Conservation (phyloP, 805 yeast genomes). For the Yamadazyma paraphyllophila region DNA sequence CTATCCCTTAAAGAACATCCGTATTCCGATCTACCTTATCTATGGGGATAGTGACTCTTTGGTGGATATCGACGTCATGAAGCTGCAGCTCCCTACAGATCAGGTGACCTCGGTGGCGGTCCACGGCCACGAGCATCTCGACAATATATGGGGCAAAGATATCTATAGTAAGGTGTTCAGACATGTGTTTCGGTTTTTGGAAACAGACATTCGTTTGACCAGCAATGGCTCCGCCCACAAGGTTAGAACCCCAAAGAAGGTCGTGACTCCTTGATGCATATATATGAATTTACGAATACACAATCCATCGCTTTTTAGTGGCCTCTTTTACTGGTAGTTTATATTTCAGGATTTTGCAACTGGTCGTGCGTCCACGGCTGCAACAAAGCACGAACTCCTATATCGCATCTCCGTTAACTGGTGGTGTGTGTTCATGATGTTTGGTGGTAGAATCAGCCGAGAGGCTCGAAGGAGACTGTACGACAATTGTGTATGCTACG, state of each 20-base stretch:
- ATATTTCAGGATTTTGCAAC: conserved; percentile 1
- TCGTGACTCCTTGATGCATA: background rate
- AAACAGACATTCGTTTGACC: conserved; percentile 1
- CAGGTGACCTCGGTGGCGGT: conserved; percentile 55
- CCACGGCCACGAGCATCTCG: conserved; percentile 80
- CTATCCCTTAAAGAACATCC: conserved; percentile 39
- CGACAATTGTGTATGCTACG: too few species aligned
- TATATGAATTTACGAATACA: background rate
- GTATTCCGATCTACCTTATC: conserved; percentile 69
- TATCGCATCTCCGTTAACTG: too few species aligned
- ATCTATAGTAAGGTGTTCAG: conserved; percentile 41
- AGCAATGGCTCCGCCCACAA: conserved; percentile 5
- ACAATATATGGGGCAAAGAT: conserved; percentile 81
- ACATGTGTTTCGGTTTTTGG: conserved; percentile 24
- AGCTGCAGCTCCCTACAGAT: conserved; percentile 58
- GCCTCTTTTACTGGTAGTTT: too few species aligned
- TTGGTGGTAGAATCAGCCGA: too few species aligned
- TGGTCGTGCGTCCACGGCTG: conserved; percentile 1
- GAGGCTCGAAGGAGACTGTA: too few species aligned
- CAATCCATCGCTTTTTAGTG: too few species aligned
- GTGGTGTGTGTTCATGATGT: too few species aligned
- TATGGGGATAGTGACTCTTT: conserved; percentile 82
- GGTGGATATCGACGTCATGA: conserved; percentile 81
- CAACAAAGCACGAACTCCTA: background rate
- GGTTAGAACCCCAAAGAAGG: background rate